Evolutionary conservation across 192 early-diverging fungal species (phyloP), one percentile per base, ranked within the genome.

Genomic region (Coemansia sp.): DNA sequence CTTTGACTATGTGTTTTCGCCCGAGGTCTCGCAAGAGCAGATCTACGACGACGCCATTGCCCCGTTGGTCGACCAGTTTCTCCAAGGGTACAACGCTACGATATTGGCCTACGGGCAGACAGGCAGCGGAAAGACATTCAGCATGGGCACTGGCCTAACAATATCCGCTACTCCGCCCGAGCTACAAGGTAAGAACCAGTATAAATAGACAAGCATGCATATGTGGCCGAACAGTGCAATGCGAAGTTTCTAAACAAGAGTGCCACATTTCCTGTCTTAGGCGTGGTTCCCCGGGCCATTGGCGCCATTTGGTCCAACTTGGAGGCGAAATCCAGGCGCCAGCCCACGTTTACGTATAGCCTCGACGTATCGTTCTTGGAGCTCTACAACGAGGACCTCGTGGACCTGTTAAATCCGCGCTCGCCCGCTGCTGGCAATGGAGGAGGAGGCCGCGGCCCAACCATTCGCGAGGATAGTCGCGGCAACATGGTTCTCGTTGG

Each of bases 351-450:
- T 35, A 63, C 73, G 14, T 82, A 69, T 56, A 76, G 66, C 41
- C 32, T 83, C 10, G 75, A 83, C 11, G 94, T 96, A 1, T 95
- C 95, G 2, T 98, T 97, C 77, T 77, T 99, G 20, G 96, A 99
- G 70, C 86, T 97, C 4, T 96, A 99, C 78, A 99, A 99, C 71
- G 97, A 99, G 71, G 97, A 99, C 24, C 76, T 98, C 56, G 87
- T 95, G 14, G 97, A 99, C 76, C 77, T 99, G 56, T 73, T 99
- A 25, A 82, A 76, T 45, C 79, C 73, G 24, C 69, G 66, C 24
- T 45, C 60, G 19, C 32, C 57, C 11, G 86, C 87, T 37, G 19
- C 32, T 19, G 20, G 27, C 7, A 84, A 37, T 2, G 49, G 40
- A 12, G 43, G 84, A 20, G 75, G 79, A 57, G 62, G 70, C 41